Evolutionary conservation across 2,329 filamentous ascomycete species (phyloP).

Genomic region (Ceratocystis huliohia): DNA sequence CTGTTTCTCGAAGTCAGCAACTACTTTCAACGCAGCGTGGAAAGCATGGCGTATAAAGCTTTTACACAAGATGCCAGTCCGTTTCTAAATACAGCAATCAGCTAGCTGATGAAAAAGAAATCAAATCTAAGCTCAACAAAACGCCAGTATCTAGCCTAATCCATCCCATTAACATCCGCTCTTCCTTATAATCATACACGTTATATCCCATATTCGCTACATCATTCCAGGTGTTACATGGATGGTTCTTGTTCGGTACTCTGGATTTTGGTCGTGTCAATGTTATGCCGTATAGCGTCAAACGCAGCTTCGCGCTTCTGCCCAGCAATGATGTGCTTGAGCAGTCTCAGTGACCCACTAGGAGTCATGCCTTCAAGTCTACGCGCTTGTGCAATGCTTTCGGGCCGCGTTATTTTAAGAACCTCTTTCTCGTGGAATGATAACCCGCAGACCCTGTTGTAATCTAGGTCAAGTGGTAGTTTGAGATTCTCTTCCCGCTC

Average conservation of each 20-base stretch:
- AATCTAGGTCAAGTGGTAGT: slow-evolving; percentile 65
- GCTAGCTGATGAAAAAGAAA: not conserved
- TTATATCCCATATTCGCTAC: not conserved
- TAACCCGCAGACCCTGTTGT: slow-evolving; percentile 57
- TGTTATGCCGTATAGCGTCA: slow-evolving; percentile 13
- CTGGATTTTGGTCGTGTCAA: not conserved
- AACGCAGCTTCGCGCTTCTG: slow-evolving; percentile 19
- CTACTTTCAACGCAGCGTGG: not conserved
- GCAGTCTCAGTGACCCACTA: slow-evolving; percentile 45
- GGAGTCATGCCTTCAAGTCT: slow-evolving; percentile 70
- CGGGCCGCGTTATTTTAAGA: slow-evolving; percentile 58
- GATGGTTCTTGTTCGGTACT: not conserved
- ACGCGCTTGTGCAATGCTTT: slow-evolving; percentile 78
- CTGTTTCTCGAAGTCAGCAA: not conserved
- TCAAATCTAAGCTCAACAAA: not conserved
- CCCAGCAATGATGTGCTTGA: slow-evolving; percentile 42
- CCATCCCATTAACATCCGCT: not conserved
- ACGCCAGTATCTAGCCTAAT: not conserved
- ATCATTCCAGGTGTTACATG: not conserved
- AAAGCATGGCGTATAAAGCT: not conserved
- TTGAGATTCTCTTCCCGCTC: slow-evolving; percentile 61
- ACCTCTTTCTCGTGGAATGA: slow-evolving; percentile 66
- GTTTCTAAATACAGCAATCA: not conserved
- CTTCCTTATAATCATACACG: not conserved
- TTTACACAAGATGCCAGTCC: slow-evolving; percentile 11